Percentiles rank a stretch among this genome's conserved stretches.
phyloP scores from a whole-genome alignment of 2,329 filamentous ascomycete species.

The Calonectria pauciramosa region DNA sequence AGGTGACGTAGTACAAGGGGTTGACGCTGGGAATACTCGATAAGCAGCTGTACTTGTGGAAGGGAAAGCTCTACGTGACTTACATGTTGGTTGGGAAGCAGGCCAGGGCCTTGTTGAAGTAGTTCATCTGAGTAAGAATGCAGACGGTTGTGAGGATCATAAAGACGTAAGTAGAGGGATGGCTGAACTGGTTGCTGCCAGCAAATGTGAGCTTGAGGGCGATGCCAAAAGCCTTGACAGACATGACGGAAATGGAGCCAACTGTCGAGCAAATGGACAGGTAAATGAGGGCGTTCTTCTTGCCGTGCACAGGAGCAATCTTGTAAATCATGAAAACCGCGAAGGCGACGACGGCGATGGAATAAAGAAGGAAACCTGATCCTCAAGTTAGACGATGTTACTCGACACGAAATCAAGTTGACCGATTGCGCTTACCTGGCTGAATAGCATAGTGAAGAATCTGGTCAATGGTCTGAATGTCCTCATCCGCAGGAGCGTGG shows the following conservation, averaged over 20 bases:
- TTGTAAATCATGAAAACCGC: constrained; percentile 97
- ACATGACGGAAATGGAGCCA: constrained; percentile 98
- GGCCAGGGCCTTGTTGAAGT: constrained; percentile 98
- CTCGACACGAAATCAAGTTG: too few species aligned
- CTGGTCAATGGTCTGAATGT: constrained; percentile 91
- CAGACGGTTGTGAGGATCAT: constrained; percentile 93
- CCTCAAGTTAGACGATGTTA: constrained; percentile 22
- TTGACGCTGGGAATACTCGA: constrained; percentile 77
- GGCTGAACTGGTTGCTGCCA: constrained; percentile 94
- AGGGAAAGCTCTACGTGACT: constrained; percentile 51
- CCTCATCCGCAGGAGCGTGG: constrained; percentile 94
- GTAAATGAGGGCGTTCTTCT: constrained; percentile 95
- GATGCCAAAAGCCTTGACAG: constrained; percentile 98
- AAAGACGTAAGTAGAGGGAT: constrained; percentile 97
- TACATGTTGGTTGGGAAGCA: constrained; percentile 98
- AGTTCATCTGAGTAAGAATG: constrained; percentile 99
- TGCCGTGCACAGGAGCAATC: constrained; percentile 89
- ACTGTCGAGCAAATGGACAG: constrained; percentile 98
- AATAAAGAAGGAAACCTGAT: constrained; percentile 90
- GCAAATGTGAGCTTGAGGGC: constrained; percentile 94
- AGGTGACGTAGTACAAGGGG: constrained; percentile 96
- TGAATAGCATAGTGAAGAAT: constrained; percentile 92
- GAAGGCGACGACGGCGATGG: constrained; percentile 83
- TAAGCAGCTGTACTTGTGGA: not conserved
- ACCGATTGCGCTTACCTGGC: constrained; percentile 72